Percentiles rank a stretch among this genome's conserved stretches.
Evolutionary conservation across 805 yeast genomes (phyloP).

Genomic region (Pichia gijzeniarum): DNA sequence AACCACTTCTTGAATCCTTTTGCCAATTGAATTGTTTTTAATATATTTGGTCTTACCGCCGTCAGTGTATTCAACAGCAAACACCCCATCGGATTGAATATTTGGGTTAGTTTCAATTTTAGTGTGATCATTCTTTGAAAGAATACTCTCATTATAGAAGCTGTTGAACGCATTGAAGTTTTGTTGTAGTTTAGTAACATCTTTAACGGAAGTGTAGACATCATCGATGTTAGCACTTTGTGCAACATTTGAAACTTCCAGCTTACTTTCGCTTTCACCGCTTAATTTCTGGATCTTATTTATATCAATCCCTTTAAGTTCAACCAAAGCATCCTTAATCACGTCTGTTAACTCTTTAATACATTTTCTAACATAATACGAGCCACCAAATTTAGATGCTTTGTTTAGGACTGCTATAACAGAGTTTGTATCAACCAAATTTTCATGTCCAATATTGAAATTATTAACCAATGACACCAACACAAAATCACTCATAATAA

Average conservation of each 20-base stretch:
- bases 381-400: constrained; percentile 39
- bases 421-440: constrained; percentile 50
- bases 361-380: constrained; percentile 41
- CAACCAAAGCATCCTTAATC: constrained; percentile 37
- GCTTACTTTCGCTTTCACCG: not conserved
- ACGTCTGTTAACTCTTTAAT: constrained; percentile 54
- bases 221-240: constrained; percentile 9
- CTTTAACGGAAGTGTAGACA: constrained; percentile 19
- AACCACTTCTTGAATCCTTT: constrained; percentile 17
- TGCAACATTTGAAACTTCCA: constrained; percentile 17
- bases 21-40: constrained; percentile 9
- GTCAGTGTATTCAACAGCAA: constrained; percentile 20
- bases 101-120: not conserved
- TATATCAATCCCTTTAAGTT: constrained; percentile 17
- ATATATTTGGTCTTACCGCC: constrained; percentile 15
- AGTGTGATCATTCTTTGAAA: not conserved
- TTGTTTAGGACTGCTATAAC: constrained; percentile 44
- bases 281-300: constrained; percentile 34
- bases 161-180: constrained; percentile 17
- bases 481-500: constrained; percentile 75
- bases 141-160: constrained; percentile 8
- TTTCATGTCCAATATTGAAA: constrained; percentile 29
- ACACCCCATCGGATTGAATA: constrained; percentile 6
- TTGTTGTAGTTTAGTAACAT: constrained; percentile 20
- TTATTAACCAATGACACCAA: constrained; percentile 47